Base-by-base conservation (phyloP, 2,329 filamentous ascomycete species). In the Thermomyces lanuginosus region DNA sequence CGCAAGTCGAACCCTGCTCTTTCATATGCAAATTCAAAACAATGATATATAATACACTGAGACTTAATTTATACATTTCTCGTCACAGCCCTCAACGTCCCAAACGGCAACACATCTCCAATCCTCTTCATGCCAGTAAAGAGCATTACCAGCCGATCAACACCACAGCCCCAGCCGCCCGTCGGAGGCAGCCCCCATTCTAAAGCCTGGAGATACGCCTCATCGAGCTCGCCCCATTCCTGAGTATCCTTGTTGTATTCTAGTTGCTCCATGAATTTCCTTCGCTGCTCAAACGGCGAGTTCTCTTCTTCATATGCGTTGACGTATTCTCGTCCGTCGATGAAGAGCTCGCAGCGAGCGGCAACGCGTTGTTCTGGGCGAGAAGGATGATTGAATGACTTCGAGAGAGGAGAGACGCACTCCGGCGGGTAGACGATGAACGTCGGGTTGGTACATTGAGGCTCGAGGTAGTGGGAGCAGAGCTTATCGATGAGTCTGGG, bases 291-390 rank as follows among this genome's bases (percentile, higher is more conserved):
- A 28, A 77, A 73, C 0, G 89, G 89, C 27, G 81, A 79, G 51
- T 98, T 98, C 50, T 98, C 89, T 55, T 98, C 89, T 51, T 98
- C 89, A 51, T 98, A 98, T 60, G 86, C 91, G 53, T 98, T 98
- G 34, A 86, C 81, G 16, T 92, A 65, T 48, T 98, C 89, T 29
- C 72, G 70, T 21, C 76, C 72, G 26, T 70, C 58, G 35, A 91
- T 69, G 54, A 92, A 92, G 12, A 92, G 67, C 53, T 93, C 84
- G 0, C 78, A 80, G 4, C 84, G 74, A 1, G 81, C 79, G 1
- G 82, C 76, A 1, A 92, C 72, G 6, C 67, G 53, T 47, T 93
- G 84, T 8, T 64, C 61, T 0, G 25, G 22, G 2, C 10, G 7
- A 6, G 45, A 51, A 0, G 71, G 66, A 47, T 83, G 81, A 11